phyloP scores from a whole-genome alignment of 2,329 filamentous ascomycete genomes.

The Diaporthe sp. region DNA sequence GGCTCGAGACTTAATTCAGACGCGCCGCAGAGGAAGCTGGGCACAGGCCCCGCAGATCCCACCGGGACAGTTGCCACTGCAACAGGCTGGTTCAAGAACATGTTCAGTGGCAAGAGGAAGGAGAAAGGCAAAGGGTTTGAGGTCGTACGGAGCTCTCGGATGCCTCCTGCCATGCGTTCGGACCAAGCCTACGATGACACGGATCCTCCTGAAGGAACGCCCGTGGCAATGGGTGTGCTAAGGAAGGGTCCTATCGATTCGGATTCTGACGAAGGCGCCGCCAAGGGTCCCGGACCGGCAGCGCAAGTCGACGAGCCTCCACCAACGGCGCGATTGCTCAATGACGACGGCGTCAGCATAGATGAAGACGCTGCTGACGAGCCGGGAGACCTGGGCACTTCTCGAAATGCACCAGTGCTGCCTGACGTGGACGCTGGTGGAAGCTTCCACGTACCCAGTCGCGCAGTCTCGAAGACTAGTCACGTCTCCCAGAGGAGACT shows the following conservation, averaged over 20 bases:
- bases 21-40: constrained; percentile 84
- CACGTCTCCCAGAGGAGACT: constrained; percentile 52
- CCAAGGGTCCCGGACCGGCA: constrained; percentile 49
- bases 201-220: constrained; percentile 75
- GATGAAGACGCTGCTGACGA: constrained; percentile 60
- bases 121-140: constrained; percentile 98
- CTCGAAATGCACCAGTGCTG: constrained; percentile 67
- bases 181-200: constrained; percentile 73
- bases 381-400: constrained; percentile 55
- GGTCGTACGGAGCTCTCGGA: constrained; percentile 90
- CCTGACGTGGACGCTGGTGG: constrained; percentile 72
- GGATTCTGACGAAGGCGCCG: constrained; percentile 67
- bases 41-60: constrained; percentile 94
- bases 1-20: constrained; percentile 89
- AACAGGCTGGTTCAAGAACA: constrained; percentile 85
- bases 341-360: constrained; percentile 60
- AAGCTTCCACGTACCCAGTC: constrained; percentile 74
- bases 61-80: constrained; percentile 92
- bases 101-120: constrained; percentile 88
- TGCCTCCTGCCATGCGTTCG: constrained; percentile 80
- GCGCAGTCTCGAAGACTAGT: constrained; percentile 71
- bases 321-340: constrained; percentile 55
- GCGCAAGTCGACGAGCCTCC: constrained; percentile 49
- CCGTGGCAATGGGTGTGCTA: constrained; percentile 72
- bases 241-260: constrained; percentile 74